Percentiles rank a stretch among this genome's conserved stretches.
Evolutionary conservation across 805 yeast genomes (phyloP).

Genomic region (Wickerhamiella lipophila): DNA sequence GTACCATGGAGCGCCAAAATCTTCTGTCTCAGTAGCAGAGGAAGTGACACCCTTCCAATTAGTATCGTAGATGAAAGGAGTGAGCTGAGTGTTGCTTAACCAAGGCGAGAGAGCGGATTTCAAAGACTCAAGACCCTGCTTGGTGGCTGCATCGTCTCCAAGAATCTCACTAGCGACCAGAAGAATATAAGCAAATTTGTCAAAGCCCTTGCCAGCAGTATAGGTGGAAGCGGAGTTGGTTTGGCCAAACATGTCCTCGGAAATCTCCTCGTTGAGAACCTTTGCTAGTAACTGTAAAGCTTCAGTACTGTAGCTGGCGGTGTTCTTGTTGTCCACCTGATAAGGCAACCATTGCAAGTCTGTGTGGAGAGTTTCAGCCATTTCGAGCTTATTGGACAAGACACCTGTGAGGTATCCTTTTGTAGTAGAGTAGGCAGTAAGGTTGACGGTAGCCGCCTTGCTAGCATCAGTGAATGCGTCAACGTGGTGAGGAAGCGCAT

Average conservation of each 20-base stretch:
- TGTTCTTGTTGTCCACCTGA: conserved; percentile 29
- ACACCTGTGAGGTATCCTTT: conserved; percentile 32
- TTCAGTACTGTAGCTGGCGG: conserved; percentile 31
- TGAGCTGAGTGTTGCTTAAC: conserved; percentile 51
- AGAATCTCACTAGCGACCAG: conserved; percentile 59
- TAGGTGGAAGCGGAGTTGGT: conserved; percentile 78
- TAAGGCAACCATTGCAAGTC: conserved; percentile 47
- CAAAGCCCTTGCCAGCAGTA: conserved; percentile 74
- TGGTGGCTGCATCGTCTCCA: conserved; percentile 41
- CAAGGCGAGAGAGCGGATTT: conserved; percentile 60
- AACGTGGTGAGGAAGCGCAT: conserved; percentile 59
- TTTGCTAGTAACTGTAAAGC: conserved; percentile 33
- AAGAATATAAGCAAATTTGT: conserved; percentile 79
- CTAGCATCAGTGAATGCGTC: conserved; percentile 32
- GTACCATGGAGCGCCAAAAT: conserved; percentile 65
- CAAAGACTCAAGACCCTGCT: conserved; percentile 40
- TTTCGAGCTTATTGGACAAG: conserved; percentile 25
- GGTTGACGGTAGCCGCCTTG: conserved; percentile 23
- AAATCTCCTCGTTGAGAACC: conserved; percentile 42
- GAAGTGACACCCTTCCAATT: conserved; percentile 38
- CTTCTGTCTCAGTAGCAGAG: conserved; percentile 35
- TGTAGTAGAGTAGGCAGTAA: conserved; percentile 37
- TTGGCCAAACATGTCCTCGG: conserved; percentile 42
- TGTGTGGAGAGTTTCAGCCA: conserved; percentile 32
- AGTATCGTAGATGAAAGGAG: conserved; percentile 67